Base-by-base conservation (phyloP, 2,329 filamentous ascomycete species). In the Xylaria digitata region DNA sequence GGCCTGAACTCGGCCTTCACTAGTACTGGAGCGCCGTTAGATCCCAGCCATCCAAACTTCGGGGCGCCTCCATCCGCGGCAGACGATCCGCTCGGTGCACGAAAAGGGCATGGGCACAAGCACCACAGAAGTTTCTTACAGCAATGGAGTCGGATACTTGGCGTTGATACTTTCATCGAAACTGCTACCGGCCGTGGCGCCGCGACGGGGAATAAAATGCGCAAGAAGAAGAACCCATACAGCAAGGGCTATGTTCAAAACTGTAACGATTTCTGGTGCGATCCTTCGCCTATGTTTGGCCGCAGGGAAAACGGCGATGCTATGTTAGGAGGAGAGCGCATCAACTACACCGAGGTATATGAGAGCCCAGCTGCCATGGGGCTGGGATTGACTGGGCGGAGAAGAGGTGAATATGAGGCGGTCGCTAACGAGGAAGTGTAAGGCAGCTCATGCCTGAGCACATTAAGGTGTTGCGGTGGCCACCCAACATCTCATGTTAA, bases 181-280 rank as follows among this genome's bases (percentile, higher is more conserved):
- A 97, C 94, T 1, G 94, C 96, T 0, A 93, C 93, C 0, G 95
- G 95, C 1, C 86, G 93, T 48, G 89, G 92, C 59, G 92, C 92
- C 0, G 89, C 90, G 8, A 77, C 75, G 1, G 73, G 72, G 53
- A 82, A 84, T 77, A 82, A 83, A 80, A 84, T 83, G 72, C 80
- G 85, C 70, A 84, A 84, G 63, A 86, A 86, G 76, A 84, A 85
- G 71, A 99, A 98, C 77, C 94, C 94, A 0, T 99, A 95, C 79
- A 95, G 90, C 65, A 86, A 89, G 37, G 96, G 96, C 7, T 85
- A 93, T 45, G 73, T 96, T n/a, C 87, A 90, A 66, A 99, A 99
- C 77, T 99, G 96, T 80, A 91, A 88, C 71, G 96, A 99, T 79
- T 99, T 99, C 78, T 98, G 94, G 93, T 95, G 92, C 75, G 96